Conservation (phyloP, 352 stramenopile species). For the Thalassiosira exigua region DNA sequence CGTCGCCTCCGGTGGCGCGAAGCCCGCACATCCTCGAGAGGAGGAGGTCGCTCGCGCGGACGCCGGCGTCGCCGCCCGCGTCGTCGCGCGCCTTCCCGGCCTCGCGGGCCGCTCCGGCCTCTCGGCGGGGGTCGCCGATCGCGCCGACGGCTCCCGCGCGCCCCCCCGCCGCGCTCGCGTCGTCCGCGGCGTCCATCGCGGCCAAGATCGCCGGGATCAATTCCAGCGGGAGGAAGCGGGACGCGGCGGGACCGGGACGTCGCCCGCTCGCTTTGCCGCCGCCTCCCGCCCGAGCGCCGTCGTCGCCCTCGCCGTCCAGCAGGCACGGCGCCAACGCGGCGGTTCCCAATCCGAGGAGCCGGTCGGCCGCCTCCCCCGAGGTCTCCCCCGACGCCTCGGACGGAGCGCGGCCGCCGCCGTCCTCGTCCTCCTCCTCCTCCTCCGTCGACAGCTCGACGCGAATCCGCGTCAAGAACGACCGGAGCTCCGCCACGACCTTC, state of each 20-base stretch:
- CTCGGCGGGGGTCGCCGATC: constrained; percentile 22
- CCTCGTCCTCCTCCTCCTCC: background rate
- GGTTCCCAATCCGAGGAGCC: constrained; percentile 20
- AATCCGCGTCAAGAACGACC: constrained; percentile 29
- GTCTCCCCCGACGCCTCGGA: background rate
- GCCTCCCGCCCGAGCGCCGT: background rate
- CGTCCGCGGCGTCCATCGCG: constrained; percentile 5
- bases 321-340: background rate
- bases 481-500: constrained; percentile 57
- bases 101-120: background rate
- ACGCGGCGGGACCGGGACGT: no score
- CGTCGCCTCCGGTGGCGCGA: no score
- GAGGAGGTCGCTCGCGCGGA: constrained; percentile 29
- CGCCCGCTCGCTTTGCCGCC: background rate
- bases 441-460: background rate
- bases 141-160: constrained; percentile 41
- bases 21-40: constrained; percentile 46
- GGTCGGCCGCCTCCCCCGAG: constrained; percentile 1
- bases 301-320: background rate
- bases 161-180: constrained; percentile 52
- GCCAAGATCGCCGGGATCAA: constrained; percentile 28
- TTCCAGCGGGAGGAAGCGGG: constrained; percentile 36
- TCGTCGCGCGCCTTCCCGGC: background rate
- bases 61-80: constrained; percentile 1
- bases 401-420: no score